Evolutionary conservation across 2,329 filamentous ascomycete genomes (phyloP), one percentile per base, ranked within the genome.

Genomic region (Fusarium phyllophilum): DNA sequence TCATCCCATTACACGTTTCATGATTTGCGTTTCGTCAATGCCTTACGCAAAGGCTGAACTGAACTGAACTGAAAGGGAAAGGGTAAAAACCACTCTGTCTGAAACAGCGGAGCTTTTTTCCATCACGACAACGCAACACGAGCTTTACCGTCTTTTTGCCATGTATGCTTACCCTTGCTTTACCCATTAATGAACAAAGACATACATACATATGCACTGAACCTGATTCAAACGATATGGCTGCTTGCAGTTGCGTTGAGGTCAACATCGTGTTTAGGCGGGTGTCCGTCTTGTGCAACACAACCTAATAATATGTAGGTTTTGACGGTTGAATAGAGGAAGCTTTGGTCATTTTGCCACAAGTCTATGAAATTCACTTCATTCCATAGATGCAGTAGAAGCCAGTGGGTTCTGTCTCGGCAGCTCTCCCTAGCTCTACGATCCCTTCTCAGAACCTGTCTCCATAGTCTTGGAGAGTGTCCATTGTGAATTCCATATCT

Each of bases 11-110:
- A 39, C 61, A 63, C 64, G 75, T 78, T 77, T 77, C 71, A 72
- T 62, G 59, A 68, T 73, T 64, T 73, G 66, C 61, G 73, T 77
- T 75, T 77, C 73, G 73, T 68, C 60, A 74, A 73, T 75, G 72
- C 72, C 72, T 69, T 74, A 46, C 31, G 41, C 42, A 51, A 45
- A 29, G 33, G 55, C 55, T 46, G 44, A 29, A 29, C 26, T 29
- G 26, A 7, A 29, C 26, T 29, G 26, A 29, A 29, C 45, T 46
- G 44, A 29, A 31, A 49, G 29, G 15, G 29, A 15, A 48, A 17
- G 45, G 13, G 22, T 22, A 59, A 62, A 63, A 75, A 64, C 31
- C 66, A 76, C 65, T 74, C 56, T 77, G 70, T 68, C 61, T 78
- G 75, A 78, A 78, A 78, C 76, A 78, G 72, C 72, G 66, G 69